Conservation (phyloP, 305 asterid species). For the Fraxinus ornus region DNA sequence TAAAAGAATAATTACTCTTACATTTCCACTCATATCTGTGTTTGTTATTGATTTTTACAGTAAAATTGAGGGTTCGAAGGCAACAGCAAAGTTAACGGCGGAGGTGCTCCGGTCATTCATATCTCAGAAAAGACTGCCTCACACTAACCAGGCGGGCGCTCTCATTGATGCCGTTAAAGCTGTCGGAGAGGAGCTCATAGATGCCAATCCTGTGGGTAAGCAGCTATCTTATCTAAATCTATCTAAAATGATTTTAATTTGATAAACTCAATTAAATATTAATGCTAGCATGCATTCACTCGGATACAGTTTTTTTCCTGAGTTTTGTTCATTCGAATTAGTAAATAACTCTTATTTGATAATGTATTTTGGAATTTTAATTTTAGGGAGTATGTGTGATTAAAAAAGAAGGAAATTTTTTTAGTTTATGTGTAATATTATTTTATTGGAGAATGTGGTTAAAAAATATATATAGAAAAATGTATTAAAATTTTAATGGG, state of each 20-base stretch:
- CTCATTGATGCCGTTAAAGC: constrained; percentile 78
- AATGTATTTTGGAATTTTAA: no score
- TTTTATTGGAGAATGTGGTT: no score
- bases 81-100: constrained; percentile 83
- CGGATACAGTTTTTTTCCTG: background rate
- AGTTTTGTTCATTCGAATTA: background rate
- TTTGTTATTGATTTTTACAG: constrained; percentile 33
- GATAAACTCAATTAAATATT: background rate
- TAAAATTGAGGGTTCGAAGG: constrained; percentile 93
- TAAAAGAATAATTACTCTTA: background rate
- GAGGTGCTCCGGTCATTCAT: constrained; percentile 90
- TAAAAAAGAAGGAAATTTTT: no score
- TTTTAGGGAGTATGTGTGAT: no score
- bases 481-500: no score
- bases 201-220: constrained; percentile 90
- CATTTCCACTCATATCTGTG: background rate
- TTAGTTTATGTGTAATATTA: no score
- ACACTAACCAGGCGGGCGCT: constrained; percentile 72
- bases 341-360: background rate
- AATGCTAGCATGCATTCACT: background rate
- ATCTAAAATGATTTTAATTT: background rate
- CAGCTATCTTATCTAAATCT: background rate
- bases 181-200: constrained; percentile 78
- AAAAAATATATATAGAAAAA: no score
- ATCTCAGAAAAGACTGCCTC: constrained; percentile 88